phyloP scores from a whole-genome alignment of 495 filamentous ascomycete species.

The Umbilicaria muhlenbergii region DNA sequence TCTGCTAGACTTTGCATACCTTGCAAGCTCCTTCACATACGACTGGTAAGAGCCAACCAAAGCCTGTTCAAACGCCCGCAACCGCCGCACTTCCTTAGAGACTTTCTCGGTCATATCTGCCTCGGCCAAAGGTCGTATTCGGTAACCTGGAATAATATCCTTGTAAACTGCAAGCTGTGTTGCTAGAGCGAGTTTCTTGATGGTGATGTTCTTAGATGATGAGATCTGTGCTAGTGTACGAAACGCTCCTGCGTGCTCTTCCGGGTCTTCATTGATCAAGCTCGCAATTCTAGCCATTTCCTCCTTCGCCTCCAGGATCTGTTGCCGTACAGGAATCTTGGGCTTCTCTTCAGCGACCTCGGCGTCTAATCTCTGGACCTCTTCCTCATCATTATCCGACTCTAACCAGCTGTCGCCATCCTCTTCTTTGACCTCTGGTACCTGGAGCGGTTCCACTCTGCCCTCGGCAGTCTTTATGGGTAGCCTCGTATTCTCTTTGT shows the following conservation, averaged over 20 bases:
- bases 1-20: conserved; percentile 37
- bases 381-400: conserved; percentile 24
- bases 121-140: conserved; percentile 69
- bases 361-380: conserved; percentile 13
- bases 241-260: conserved; percentile 70
- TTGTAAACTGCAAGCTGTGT: conserved; percentile 86
- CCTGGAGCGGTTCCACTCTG: conserved; percentile 43
- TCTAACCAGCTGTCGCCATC: conserved; percentile 36
- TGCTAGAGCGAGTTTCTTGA: conserved; percentile 70
- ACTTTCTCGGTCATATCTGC: conserved; percentile 59
- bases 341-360: conserved; percentile 38
- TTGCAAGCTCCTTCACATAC: conserved; percentile 60
- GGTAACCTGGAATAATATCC: conserved; percentile 88
- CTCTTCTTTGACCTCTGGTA: conserved; percentile 26
- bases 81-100: conserved; percentile 75
- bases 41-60: conserved; percentile 65
- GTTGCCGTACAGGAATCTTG: conserved; percentile 53
- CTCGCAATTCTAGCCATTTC: conserved; percentile 73
- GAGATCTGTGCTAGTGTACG: conserved; percentile 62
- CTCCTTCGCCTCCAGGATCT: conserved; percentile 78
- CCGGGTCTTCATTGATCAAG: conserved; percentile 78
- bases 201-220: conserved; percentile 44
- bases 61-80: conserved; percentile 70
- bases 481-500: conserved; percentile 55
- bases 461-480: conserved; percentile 74